A percentile compares a stretch with the other conserved stretches of the same genome.
These are phyloP conservation scores for Ilyonectria sp. DNA, from an alignment of 2,329 filamentous ascomycete species.

Conservation along the genomic window DNA sequence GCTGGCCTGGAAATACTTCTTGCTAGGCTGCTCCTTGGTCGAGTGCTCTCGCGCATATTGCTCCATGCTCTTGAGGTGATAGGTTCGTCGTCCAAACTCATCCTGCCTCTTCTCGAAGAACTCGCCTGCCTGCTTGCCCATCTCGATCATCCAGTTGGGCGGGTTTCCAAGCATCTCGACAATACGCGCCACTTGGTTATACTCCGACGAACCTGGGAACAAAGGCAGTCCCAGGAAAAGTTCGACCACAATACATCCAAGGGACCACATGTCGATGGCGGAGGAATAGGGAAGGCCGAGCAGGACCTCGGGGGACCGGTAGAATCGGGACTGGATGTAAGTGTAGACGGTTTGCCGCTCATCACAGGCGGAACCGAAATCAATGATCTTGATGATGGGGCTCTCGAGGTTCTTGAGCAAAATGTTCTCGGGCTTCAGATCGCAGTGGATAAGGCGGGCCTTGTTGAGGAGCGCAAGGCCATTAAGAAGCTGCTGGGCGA, in stretches of 20 bases:
- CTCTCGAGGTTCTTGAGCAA: slow-evolving; percentile 98
- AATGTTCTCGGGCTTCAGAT: slow-evolving; percentile 98
- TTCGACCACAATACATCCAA: slow-evolving; percentile 98
- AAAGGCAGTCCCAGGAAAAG: slow-evolving; percentile 94
- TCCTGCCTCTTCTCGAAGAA: slow-evolving; percentile 96
- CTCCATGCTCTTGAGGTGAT: slow-evolving; percentile 96
- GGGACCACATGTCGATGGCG: slow-evolving; percentile 99
- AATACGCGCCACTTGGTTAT: slow-evolving; percentile 97
- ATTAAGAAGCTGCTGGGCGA: slow-evolving; percentile 96
- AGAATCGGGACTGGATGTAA: slow-evolving; percentile 98
- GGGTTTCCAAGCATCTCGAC: slow-evolving; percentile 98
- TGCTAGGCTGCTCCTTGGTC: slow-evolving; percentile 98
- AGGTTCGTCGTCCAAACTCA: slow-evolving; percentile 92
- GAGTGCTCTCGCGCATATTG: slow-evolving; percentile 96
- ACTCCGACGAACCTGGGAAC: slow-evolving; percentile 97
- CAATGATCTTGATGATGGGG: slow-evolving; percentile 99
- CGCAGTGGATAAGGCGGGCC: slow-evolving; percentile 96
- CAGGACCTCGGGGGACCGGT: slow-evolving; percentile 95
- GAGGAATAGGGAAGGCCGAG: slow-evolving; percentile 98
- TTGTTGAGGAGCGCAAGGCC: slow-evolving; percentile 94
- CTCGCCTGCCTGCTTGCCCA: slow-evolving; percentile 97
- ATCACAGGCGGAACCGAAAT: slow-evolving; percentile 98
- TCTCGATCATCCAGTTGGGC: slow-evolving; percentile 99
- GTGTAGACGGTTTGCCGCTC: slow-evolving; percentile 99
- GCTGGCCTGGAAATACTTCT: slow-evolving; percentile 98